These are phyloP conservation scores for Dioscorea zingiberensis DNA, from an alignment of 106 monocot genomes.

Conservation along the genomic window DNA sequence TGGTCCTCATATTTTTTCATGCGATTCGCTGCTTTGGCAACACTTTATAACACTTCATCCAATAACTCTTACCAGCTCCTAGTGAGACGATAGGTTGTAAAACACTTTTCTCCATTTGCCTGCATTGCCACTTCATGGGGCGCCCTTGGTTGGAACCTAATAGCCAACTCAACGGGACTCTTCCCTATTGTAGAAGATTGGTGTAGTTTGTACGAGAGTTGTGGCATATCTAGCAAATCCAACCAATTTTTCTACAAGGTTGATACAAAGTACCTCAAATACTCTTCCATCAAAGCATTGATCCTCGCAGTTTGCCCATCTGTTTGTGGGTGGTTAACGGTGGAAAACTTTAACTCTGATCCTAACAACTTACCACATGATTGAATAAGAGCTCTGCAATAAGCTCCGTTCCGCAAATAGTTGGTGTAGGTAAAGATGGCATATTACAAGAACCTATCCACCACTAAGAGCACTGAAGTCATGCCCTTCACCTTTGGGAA, in stretches of 20 bases:
- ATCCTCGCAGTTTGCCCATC: neutral
- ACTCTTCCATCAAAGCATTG: neutral
- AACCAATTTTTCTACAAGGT: neutral
- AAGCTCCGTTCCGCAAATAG: too few species aligned
- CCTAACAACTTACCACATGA: neutral
- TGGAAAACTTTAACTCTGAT: neutral
- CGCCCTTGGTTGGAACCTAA: neutral
- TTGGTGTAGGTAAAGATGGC: neutral
- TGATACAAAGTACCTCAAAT: neutral
- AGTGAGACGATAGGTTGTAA: too few species aligned
- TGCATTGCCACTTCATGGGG: neutral
- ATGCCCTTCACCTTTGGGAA: neutral
- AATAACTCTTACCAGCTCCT: too few species aligned
- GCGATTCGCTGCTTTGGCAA: too few species aligned
- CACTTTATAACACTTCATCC: too few species aligned
- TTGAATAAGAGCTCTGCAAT: neutral
- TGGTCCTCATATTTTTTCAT: too few species aligned
- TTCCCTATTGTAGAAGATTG: neutral
- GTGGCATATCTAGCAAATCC: neutral
- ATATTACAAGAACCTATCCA: constrained; percentile 1
- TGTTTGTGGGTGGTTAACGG: neutral
- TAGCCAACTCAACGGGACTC: neutral
- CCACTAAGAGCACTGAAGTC: neutral
- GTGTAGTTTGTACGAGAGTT: neutral
- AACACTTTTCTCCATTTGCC: too few species aligned